A percentile compares a stretch with the other conserved stretches of the same genome.
These are phyloP conservation scores for Ophiocordyceps camponoti-leonardi DNA, from an alignment of 2,329 filamentous ascomycete genomes.

Conservation along the genomic window DNA sequence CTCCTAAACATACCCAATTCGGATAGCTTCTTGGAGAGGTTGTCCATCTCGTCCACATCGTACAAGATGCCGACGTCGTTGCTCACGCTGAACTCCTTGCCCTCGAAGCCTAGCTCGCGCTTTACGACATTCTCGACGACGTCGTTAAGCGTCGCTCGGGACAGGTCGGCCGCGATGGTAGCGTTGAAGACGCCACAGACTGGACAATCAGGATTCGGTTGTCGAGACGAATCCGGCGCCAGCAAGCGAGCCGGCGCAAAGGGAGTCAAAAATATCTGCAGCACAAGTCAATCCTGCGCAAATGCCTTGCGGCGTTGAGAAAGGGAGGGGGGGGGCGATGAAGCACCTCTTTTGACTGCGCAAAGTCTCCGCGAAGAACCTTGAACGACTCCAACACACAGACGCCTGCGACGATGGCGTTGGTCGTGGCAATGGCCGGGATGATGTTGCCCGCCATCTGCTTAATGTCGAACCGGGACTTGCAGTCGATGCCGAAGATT, in stretches of 20 bases:
- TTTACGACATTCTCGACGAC: conserved; percentile 62
- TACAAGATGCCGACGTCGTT: conserved; percentile 67
- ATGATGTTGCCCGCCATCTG: conserved; percentile 99
- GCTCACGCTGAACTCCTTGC: conserved; percentile 61
- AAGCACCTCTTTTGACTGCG: conserved; percentile 55
- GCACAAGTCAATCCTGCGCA: not conserved
- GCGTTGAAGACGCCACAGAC: conserved; percentile 64
- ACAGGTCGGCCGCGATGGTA: conserved; percentile 49
- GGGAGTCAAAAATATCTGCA: conserved; percentile 60
- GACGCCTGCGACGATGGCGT: conserved; percentile 84
- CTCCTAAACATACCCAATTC: conserved; percentile 46
- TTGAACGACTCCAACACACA: conserved; percentile 91
- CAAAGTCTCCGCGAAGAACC: conserved; percentile 56
- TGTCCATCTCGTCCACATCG: conserved; percentile 77
- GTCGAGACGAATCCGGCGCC: conserved; percentile 35
- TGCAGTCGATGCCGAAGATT: conserved; percentile 75
- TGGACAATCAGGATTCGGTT: conserved; percentile 66
- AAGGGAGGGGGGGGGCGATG: not conserved
- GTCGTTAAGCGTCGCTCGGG: conserved; percentile 58
- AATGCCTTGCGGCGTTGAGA: not conserved
- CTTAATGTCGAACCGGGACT: conserved; percentile 92
- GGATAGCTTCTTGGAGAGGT: conserved; percentile 59
- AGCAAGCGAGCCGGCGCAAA: conserved; percentile 40
- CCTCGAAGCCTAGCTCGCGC: conserved; percentile 54
- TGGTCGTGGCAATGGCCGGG: conserved; percentile 92